phyloP scores from a whole-genome alignment of 495 filamentous ascomycete genomes.

The Aspergillus asperescens region DNA sequence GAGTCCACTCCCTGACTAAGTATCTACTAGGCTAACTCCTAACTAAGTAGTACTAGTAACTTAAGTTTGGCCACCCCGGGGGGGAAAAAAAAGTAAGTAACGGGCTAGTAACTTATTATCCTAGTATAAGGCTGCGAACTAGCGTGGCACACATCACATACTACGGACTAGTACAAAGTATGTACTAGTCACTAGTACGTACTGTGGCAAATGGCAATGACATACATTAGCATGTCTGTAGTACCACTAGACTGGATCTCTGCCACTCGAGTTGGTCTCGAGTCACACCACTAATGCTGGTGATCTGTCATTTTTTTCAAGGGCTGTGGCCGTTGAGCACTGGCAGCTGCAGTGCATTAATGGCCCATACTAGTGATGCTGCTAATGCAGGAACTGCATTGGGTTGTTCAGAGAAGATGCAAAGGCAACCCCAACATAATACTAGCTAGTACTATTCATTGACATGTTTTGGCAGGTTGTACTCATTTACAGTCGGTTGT shows the following conservation, averaged over 20 bases:
- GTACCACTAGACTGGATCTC: neutral
- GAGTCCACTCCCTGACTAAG: too few species aligned
- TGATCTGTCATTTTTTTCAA: conserved; percentile 1
- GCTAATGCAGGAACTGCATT: conserved; percentile 10
- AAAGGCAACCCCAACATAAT: too few species aligned
- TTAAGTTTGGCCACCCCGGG: neutral
- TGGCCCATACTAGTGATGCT: neutral
- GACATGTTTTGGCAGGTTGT: neutral
- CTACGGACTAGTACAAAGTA: too few species aligned
- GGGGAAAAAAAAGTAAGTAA: neutral
- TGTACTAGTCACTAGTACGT: neutral
- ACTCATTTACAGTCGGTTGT: neutral
- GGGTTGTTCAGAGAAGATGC: too few species aligned
- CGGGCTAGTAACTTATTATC: neutral
- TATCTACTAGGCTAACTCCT: too few species aligned
- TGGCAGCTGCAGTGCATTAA: neutral
- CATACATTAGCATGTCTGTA: neutral
- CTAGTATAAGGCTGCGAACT: neutral
- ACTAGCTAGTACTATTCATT: too few species aligned
- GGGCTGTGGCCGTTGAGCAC: neutral
- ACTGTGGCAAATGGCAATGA: too few species aligned
- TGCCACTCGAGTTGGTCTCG: neutral
- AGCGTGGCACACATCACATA: neutral
- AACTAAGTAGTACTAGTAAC: too few species aligned
- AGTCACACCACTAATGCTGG: conserved; percentile 4